Conservation (phyloP, 129 eudicot genomes). For the Logfia minima region DNA sequence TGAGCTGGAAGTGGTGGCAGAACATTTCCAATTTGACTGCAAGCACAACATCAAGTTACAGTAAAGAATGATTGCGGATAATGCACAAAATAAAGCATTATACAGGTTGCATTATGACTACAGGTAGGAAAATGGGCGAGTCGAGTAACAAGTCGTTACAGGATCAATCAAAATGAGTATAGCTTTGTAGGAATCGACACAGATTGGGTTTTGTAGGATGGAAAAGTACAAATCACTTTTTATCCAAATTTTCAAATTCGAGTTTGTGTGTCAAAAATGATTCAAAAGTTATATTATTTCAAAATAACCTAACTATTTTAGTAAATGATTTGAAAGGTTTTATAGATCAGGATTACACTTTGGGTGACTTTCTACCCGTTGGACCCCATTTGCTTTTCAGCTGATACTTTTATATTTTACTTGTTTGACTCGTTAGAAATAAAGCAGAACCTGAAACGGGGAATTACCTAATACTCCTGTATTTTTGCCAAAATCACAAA, state of each 20-base stretch:
- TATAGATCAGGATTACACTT: not conserved
- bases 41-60: conserved; percentile 7
- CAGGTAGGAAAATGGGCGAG: not conserved
- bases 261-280: not conserved
- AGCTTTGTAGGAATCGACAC: not conserved
- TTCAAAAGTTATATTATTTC: too few species aligned
- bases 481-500: not conserved
- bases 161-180: not conserved
- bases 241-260: not conserved
- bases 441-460: too few species aligned
- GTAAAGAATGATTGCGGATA: not conserved
- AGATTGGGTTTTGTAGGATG: not conserved
- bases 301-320: not conserved
- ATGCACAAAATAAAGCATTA: not conserved
- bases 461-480: not conserved
- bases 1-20: conserved; percentile 27
- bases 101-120: not conserved
- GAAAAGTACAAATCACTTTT: not conserved
- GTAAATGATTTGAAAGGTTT: not conserved
- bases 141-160: not conserved
- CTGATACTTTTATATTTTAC: not conserved
- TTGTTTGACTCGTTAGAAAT: not conserved
- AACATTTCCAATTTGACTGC: conserved; percentile 27
- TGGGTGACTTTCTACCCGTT: not conserved
- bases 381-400: not conserved